Base-by-base conservation (phyloP, 805 yeast genomes). In the Sugiyamaella boreocaroliniensis region DNA sequence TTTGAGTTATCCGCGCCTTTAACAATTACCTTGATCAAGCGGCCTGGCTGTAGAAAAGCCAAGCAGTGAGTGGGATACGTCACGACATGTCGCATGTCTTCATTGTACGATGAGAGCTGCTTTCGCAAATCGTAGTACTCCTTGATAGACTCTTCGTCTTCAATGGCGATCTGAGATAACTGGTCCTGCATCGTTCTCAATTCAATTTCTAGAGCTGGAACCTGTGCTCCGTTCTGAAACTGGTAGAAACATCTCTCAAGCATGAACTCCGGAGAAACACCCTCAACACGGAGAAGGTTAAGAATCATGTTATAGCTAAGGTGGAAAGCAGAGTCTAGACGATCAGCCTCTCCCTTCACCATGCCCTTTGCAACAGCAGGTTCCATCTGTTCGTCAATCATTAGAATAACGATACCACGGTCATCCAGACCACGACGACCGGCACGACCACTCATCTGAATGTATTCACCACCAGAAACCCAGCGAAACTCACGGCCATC, bases 341-440 rank as follows among this genome's bases (percentile, higher is more conserved):
- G 77, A 71, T 93, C 99, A 32, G 99, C 97, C 65, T 89, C 96
- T 66, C 99, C 99, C 69, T 92, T 92, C 19, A 93, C 99, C 99
- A 93, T 93, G 1, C 98, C 97, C 67, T 93, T 93, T 18, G 99
- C 99, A 43, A 93, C 97, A 63, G 90, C 95, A 3, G 99, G 99
- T 68, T 93, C 99, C 99, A 93, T 93, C 65, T 93, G 93, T 68
- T 93, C 98, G 68, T 93, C 98, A 68, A 93, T 89, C 99, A 93
- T 93, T 93, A 93, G 87, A 60, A 93, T 93, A 48, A 93, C 99
- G 69, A 93, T 89, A 73, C 99, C 99, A 69, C 99, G 85, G 68
- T 93, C 99, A 77, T 93, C 99, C 62, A 93, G 79, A 66, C 99
- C 99, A 78, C 99, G 87, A 77, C 99, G 90, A 62, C 99, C 99